Conservation (phyloP, 129 eudicot species). For the sunflower (Helianthus annuus) region HanXRQr2.0-SUNRISE NC_035448.2:143508513-143509012, state of each 20-base stretch:
- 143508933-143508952: not conserved
- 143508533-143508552: not conserved
- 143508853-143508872: constrained; percentile 15
- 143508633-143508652: not conserved
- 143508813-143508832: constrained; percentile 7
- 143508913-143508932: constrained; percentile 10
- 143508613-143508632: not conserved
- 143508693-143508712: constrained; percentile 64
- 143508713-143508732: constrained; percentile 99
- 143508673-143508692: constrained; percentile 13
- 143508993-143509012: constrained; percentile 14
- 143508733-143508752: constrained; percentile 95
- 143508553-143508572: not conserved
- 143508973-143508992: constrained; percentile 14
- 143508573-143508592: constrained; percentile 2
- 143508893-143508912: constrained; percentile 7
- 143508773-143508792: constrained; percentile 94
- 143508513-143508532: constrained; percentile 1
- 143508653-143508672: not conserved
- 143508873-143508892: not conserved
- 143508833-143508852: constrained; percentile 17
- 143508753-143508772: constrained; percentile 98
- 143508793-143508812: constrained; percentile 48
- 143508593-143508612: not conserved
- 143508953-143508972: constrained; percentile 10